Evolutionary conservation across 805 yeast genomes (phyloP), one percentile per base, ranked within the genome.

Genomic region (Kodamaea kakaduensis): DNA sequence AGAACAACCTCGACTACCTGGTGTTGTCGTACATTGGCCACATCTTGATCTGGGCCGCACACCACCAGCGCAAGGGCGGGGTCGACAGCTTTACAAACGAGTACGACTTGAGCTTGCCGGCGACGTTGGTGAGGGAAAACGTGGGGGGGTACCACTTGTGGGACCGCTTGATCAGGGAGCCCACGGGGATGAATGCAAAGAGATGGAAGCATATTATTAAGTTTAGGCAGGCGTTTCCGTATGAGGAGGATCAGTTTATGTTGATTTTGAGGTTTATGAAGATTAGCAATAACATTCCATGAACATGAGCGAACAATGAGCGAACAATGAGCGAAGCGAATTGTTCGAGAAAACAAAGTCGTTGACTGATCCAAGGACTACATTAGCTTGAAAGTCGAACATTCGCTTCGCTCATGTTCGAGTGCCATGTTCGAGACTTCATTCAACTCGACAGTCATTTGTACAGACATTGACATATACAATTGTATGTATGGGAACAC

Each of bases 161-260:
- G 71, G 69, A 64, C 44, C 52, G 59, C 16, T 47, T 64, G 29
- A 50, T 52, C 27, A 54, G 61, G 34, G 57, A 56, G 31, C 41
- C 48, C 19, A 45, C 51, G n/a, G 38, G 52, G 5, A 62, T 64
- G 45, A 64, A 61, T 38, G 48, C 61, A 32, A 64, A 63, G 38
- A 51, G 71, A 34, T 65, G 71, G 71, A 65, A 65, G 40, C 69
- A 63, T 36, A 50, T 65, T 12, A 56, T 57, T 28, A 63, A 62
- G 38, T 61, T 59, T 41, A 52, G 69, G 40, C 58, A 52, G 30
- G 40, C 51, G 9, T 65, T 63, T 36, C 53, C 64, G 5, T 61
- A 48, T 30, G 69, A 64, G 45, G 66, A 57, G 33, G 63, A 65
- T 34, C 68, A 64, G 45, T 65, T 65, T 36, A 52, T 63, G 40